phyloP scores from a whole-genome alignment of 116 monocot genomes.

The Iris pallida region DNA sequence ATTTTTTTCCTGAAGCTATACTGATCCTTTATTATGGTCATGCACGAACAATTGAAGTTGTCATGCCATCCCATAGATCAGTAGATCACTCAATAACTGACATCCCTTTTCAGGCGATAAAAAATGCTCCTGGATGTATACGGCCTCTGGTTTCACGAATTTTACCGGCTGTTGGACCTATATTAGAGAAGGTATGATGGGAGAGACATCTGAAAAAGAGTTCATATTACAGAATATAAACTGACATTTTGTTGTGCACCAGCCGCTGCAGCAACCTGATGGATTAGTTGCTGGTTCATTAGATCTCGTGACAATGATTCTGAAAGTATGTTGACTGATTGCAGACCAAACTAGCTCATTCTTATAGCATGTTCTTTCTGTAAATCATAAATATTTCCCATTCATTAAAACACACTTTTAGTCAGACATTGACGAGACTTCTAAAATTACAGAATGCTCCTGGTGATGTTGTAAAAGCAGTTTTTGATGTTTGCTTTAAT shows the following conservation, averaged over 20 bases:
- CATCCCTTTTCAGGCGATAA: slow-evolving; percentile 68
- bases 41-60: background rate
- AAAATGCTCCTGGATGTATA: slow-evolving; percentile 91
- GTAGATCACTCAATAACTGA: background rate
- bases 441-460: slow-evolving; percentile 61
- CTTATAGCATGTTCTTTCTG: background rate
- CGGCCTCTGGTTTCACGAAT: slow-evolving; percentile 68
- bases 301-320: slow-evolving; percentile 87
- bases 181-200: slow-evolving; percentile 60
- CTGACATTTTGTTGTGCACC: slow-evolving; percentile 4
- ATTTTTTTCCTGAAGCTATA: background rate
- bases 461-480: slow-evolving; percentile 56
- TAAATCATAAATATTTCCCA: background rate
- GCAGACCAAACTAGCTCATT: background rate
- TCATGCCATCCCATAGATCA: background rate
- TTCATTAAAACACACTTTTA: background rate
- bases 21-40: background rate
- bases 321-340: slow-evolving; percentile 55
- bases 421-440: background rate
- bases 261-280: slow-evolving; percentile 66
- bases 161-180: slow-evolving; percentile 62
- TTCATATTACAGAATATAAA: too few species aligned
- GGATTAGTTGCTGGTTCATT: slow-evolving; percentile 89
- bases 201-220: background rate
- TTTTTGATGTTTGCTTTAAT: slow-evolving; percentile 76